Base-by-base conservation (phyloP, 2,329 filamentous ascomycete genomes). In the Calcarisporium arbuscula region DNA sequence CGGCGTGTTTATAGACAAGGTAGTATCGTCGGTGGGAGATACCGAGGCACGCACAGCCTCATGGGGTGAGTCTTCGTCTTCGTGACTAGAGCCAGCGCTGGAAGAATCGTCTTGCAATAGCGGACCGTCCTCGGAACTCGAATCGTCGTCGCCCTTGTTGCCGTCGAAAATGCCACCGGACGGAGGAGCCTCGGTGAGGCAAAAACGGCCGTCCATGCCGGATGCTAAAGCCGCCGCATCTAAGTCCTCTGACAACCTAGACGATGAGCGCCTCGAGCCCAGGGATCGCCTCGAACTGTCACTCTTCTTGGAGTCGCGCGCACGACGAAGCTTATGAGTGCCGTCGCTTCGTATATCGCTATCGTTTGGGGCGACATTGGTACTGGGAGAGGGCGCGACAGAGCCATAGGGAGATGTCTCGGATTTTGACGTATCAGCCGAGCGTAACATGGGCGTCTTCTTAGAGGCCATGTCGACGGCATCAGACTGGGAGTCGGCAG, bases 1-100 rank as follows among this genome's bases (percentile, higher is more conserved):
- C 23, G 85, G 85, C 5, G 85, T 90, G 58, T 85, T 87, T 53
- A 92, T 88, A 8, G 85, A 90, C n/a, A 90, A 62, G 4, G 77
- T 70, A 12, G 72, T 79, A 52, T 92, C 77, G 60, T 92, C 85
- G 20, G 76, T 80, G 5, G 84, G 78, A 10, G 82, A 70, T 7
- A 92, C 85, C 0, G 84, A 87, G 28, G 85, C 85, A 38, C 85
- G 77, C 23, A 92, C 86, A 54, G 86, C 81, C 29, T 85, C 68
- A 54, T 90, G 86, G 9, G 80, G 80, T 1, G 82, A 86, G 57
- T 87, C 80, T 52, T 85, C 82, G 12, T 70, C 64, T 23, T 73
- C 64, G 20, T 68, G 61, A 18, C 74, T 68, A 15, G 62, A 55
- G n/a, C n/a, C n/a, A 12, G 64, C 61, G 18, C 59, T 61, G 9